These are phyloP conservation scores for Psidium guajava DNA, from an alignment of 345 rosid genomes.

Conservation along the genomic window DNA sequence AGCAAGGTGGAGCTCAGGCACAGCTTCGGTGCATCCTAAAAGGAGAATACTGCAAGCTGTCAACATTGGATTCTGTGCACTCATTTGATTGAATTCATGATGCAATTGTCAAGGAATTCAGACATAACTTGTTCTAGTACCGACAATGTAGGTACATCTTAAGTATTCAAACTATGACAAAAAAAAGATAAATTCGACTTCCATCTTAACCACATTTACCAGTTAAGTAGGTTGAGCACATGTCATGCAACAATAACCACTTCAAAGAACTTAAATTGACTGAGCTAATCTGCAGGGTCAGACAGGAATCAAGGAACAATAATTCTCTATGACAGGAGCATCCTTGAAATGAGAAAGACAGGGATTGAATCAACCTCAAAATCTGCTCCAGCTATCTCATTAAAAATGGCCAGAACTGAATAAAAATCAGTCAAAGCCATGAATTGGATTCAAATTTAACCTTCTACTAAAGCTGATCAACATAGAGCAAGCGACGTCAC, in stretches of 20 bases:
- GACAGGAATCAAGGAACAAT: neutral
- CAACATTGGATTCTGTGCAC: neutral
- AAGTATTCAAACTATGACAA: neutral
- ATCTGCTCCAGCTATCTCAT: neutral
- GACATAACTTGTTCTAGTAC: neutral
- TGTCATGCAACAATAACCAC: neutral
- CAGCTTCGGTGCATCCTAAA: constrained; percentile 14
- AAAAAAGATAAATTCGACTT: neutral
- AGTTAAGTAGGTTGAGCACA: neutral
- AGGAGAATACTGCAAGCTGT: neutral
- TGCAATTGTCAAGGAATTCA: neutral
- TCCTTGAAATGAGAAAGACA: neutral
- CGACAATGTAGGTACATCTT: neutral
- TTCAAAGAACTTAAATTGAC: neutral
- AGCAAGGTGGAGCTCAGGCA: constrained; percentile 64
- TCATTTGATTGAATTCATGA: neutral
- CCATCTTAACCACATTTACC: neutral
- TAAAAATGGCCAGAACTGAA: neutral
- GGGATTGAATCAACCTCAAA: neutral
- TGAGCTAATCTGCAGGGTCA: neutral
- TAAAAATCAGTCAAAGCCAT: neutral
- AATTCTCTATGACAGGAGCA: neutral
- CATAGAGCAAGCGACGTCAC: neutral
- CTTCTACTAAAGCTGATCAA: neutral
- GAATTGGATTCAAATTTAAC: neutral